Conservation (phyloP, 805 yeast genomes). For the Lachancea dasiensis region DNA sequence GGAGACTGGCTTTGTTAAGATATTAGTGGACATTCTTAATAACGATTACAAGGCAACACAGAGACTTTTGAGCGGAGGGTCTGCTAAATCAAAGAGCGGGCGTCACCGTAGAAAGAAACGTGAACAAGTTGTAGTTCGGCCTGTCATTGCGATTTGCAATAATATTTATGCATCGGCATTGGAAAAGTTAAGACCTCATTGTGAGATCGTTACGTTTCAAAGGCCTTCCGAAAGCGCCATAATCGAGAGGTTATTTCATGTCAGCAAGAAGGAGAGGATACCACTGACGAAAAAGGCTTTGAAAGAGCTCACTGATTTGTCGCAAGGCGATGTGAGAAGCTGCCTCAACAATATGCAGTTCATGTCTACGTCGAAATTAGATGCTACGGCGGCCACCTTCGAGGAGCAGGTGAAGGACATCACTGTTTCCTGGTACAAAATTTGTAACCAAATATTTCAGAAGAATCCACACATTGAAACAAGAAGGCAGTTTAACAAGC, state of each 20-base stretch:
- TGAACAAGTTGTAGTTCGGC: constrained; percentile 52
- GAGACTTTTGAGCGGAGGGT: constrained; percentile 20
- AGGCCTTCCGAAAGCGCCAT: constrained; percentile 48
- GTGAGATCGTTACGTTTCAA: constrained; percentile 65
- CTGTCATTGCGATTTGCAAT: constrained; percentile 89
- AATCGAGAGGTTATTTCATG: constrained; percentile 42
- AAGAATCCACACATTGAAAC: constrained; percentile 42
- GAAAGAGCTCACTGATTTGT: constrained; percentile 58
- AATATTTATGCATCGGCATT: constrained; percentile 72
- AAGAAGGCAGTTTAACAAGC: constrained; percentile 42
- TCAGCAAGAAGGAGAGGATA: constrained; percentile 52
- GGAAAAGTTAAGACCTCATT: constrained; percentile 64
- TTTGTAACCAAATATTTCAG: constrained; percentile 57
- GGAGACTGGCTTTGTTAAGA: constrained; percentile 56
- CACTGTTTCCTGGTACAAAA: constrained; percentile 58
- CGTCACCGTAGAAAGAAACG: constrained; percentile 13
- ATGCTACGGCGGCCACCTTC: background rate
- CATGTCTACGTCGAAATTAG: constrained; percentile 15
- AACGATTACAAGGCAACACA: constrained; percentile 52
- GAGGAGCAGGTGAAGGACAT: constrained; percentile 44
- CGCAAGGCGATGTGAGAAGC: constrained; percentile 81
- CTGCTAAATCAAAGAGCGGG: background rate
- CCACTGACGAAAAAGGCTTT: constrained; percentile 44
- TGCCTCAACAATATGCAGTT: constrained; percentile 83
- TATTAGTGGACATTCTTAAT: constrained; percentile 49